Conservation (phyloP, 495 filamentous ascomycete species). For the Tuber brumale region DNA sequence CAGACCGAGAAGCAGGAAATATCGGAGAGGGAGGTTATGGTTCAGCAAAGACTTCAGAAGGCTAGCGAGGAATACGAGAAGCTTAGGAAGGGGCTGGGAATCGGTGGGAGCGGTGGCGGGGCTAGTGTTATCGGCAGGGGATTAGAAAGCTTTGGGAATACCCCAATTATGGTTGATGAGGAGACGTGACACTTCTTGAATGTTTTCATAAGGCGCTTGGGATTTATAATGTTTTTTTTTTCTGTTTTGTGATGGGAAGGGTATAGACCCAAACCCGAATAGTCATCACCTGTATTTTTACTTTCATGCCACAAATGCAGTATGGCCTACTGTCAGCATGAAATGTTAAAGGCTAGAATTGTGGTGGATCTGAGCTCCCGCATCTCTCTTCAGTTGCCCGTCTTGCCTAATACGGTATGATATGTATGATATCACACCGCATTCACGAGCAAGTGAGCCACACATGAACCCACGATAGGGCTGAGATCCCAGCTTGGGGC, state of each 20-base stretch:
- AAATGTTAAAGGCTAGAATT: neutral
- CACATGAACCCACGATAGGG: neutral
- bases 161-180: slow-evolving; percentile 47
- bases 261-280: neutral
- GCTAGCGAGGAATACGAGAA: slow-evolving; percentile 60
- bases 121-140: slow-evolving; percentile 40
- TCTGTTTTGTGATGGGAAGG: neutral
- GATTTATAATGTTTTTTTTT: neutral
- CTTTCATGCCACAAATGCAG: neutral
- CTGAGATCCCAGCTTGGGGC: neutral
- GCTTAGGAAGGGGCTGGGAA: slow-evolving; percentile 47
- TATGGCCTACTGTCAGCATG: neutral
- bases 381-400: neutral
- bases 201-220: neutral
- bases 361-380: neutral
- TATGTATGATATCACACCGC: neutral
- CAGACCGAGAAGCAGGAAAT: slow-evolving; percentile 64
- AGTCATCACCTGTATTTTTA: neutral
- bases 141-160: slow-evolving; percentile 51
- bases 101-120: slow-evolving; percentile 34
- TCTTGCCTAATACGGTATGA: too few relatives aligned
- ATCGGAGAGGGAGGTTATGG: slow-evolving; percentile 65
- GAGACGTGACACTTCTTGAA: slow-evolving; percentile 12
- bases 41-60: slow-evolving; percentile 73
- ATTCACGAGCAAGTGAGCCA: neutral